phyloP scores from a whole-genome alignment of 2,329 filamentous ascomycete genomes.

The Ophiocordyceps australis region DNA sequence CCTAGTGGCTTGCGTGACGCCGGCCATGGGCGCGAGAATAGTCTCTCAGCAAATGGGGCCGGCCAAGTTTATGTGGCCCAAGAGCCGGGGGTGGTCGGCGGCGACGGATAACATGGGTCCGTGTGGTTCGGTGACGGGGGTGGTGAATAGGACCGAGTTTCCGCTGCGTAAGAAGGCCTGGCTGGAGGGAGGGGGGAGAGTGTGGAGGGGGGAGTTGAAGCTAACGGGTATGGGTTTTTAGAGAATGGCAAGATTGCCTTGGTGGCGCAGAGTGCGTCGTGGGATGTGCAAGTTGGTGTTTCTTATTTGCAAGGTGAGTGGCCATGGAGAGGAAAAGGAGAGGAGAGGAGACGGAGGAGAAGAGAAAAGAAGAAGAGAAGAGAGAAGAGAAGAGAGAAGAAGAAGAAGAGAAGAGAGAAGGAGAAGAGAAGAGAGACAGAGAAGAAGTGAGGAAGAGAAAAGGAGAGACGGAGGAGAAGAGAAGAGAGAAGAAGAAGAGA shows the following conservation, averaged over 20 bases:
- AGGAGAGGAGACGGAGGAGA: no score
- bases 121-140: slow-evolving; percentile 31
- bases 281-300: slow-evolving; percentile 31
- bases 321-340: no score
- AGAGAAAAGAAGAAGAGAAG: no score
- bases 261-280: slow-evolving; percentile 38
- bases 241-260: slow-evolving; percentile 35
- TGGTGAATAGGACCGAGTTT: slow-evolving; percentile 33
- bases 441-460: no score
- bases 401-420: no score
- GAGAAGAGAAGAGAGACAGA: no score
- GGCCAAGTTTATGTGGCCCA: slow-evolving; percentile 36
- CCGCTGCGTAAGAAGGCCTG: slow-evolving; percentile 24
- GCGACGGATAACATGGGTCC: slow-evolving; percentile 35
- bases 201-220: no score
- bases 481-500: no score
- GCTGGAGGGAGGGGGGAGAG: not conserved
- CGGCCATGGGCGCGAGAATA: no score
- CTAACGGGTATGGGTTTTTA: slow-evolving; percentile 11
- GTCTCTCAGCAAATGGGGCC: not conserved
- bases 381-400: no score
- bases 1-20: no score
- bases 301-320: slow-evolving; percentile 30
- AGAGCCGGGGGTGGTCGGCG: slow-evolving; percentile 35
- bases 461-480: no score